Percentiles rank a stretch among this genome's conserved stretches.
Conservation (phyloP, 345 rosid genomes). For the Excoecaria cochinchinensis region DNA sequence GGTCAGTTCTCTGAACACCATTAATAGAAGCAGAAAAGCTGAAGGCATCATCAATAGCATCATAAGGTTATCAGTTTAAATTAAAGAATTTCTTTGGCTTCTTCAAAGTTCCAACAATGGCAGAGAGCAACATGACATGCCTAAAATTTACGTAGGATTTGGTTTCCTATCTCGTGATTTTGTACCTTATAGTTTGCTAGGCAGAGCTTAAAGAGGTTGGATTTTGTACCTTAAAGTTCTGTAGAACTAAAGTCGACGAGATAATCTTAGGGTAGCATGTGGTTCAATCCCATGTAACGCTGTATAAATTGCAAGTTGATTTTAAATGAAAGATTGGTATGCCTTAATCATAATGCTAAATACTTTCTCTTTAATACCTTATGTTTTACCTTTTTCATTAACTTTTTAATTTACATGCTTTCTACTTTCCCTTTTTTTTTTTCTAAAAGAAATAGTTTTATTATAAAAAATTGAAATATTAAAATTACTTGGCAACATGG, state of each 20-base stretch:
- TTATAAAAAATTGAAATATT: too few species aligned
- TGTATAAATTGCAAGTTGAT: constrained; percentile 2
- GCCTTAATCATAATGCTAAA: background rate
- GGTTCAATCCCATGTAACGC: background rate
- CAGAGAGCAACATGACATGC: background rate
- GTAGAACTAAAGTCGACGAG: background rate
- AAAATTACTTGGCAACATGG: too few species aligned
- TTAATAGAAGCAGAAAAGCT: background rate
- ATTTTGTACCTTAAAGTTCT: background rate
- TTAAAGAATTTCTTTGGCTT: background rate
- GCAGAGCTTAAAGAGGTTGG: background rate
- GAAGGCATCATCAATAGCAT: background rate
- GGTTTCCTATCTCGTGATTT: background rate
- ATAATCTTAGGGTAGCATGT: background rate
- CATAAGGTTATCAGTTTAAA: background rate
- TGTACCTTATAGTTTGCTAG: background rate
- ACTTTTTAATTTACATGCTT: too few species aligned
- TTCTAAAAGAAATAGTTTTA: too few species aligned
- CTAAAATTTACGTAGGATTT: background rate
- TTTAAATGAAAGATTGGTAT: background rate
- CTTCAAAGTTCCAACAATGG: background rate
- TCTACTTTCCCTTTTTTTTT: too few species aligned
- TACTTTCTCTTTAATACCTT: too few species aligned
- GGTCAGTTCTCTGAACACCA: background rate
- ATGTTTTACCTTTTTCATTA: too few species aligned